Conservation (phyloP, 2,329 filamentous ascomycete species). For the Aspergillus udagawae region DNA sequence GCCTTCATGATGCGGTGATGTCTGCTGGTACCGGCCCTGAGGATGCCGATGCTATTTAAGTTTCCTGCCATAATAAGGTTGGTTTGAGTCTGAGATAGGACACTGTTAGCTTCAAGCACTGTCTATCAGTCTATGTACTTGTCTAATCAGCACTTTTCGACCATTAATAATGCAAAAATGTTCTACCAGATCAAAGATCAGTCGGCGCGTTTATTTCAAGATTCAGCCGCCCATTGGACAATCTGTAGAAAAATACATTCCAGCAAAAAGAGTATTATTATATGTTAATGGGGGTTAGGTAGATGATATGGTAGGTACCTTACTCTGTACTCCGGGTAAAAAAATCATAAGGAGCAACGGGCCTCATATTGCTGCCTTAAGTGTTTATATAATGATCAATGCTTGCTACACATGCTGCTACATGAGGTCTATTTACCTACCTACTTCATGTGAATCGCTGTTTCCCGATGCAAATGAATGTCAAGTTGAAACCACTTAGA, state of each 20-base stretch:
- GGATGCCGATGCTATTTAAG: not conserved
- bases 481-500: too few species aligned
- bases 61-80: not conserved
- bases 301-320: not conserved
- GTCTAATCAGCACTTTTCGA: not conserved
- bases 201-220: not conserved
- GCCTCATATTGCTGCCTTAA: not conserved
- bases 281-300: too few species aligned
- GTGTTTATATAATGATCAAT: not conserved
- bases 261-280: not conserved
- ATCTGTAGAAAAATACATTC: not conserved
- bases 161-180: not conserved
- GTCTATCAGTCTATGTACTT: not conserved
- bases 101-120: not conserved
- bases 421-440: not conserved
- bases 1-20: not conserved
- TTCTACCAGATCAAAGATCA: not conserved
- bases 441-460: not conserved
- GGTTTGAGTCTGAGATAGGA: not conserved
- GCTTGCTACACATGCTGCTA: not conserved
- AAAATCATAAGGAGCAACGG: too few species aligned
- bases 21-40: not conserved
- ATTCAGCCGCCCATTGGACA: not conserved
- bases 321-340: too few species aligned
- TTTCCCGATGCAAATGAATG: not conserved